A percentile compares a stretch with the other conserved stretches of the same genome.
These are phyloP conservation scores for Lyophyllum decastes DNA, from an alignment of 768 basidiomycete genomes.

Conservation along the genomic window DNA sequence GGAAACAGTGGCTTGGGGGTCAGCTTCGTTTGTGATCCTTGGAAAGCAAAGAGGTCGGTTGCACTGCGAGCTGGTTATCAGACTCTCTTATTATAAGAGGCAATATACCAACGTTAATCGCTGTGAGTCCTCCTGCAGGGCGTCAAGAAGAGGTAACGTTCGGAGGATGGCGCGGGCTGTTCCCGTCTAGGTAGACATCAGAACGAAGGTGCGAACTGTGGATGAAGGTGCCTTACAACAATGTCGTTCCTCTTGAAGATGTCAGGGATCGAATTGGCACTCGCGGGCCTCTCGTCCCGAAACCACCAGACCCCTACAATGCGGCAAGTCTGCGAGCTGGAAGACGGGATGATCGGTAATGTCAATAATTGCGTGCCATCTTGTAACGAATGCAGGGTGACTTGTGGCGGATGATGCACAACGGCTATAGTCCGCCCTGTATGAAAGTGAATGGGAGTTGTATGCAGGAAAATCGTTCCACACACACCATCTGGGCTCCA, in stretches of 20 bases:
- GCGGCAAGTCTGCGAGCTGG: constrained; percentile 19
- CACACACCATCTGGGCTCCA: constrained; percentile 83
- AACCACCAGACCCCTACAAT: constrained; percentile 78
- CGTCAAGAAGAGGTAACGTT: constrained; percentile 71
- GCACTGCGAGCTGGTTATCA: constrained; percentile 45
- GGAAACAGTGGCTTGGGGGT: constrained; percentile 49
- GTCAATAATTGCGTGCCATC: constrained; percentile 62
- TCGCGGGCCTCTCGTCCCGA: constrained; percentile 41
- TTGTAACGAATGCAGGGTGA: constrained; percentile 78
- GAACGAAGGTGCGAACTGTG: neutral
- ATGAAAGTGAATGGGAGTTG: constrained; percentile 9
- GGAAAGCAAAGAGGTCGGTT: constrained; percentile 80
- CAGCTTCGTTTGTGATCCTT: constrained; percentile 60
- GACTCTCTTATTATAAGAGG: constrained; percentile 11
- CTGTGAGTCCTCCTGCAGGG: constrained; percentile 65
- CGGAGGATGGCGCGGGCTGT: constrained; percentile 73
- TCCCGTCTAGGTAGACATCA: constrained; percentile 58
- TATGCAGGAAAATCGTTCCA: constrained; percentile 2
- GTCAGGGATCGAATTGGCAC: constrained; percentile 59
- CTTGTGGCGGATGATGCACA: constrained; percentile 63
- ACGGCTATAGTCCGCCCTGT: constrained; percentile 73
- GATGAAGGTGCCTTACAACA: constrained; percentile 46
- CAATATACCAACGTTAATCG: constrained; percentile 56
- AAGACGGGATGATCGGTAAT: constrained; percentile 35
- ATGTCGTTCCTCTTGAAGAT: constrained; percentile 69